Evolutionary conservation across 2,329 filamentous ascomycete species (phyloP).

Genomic region (Penicillium crustosum): DNA sequence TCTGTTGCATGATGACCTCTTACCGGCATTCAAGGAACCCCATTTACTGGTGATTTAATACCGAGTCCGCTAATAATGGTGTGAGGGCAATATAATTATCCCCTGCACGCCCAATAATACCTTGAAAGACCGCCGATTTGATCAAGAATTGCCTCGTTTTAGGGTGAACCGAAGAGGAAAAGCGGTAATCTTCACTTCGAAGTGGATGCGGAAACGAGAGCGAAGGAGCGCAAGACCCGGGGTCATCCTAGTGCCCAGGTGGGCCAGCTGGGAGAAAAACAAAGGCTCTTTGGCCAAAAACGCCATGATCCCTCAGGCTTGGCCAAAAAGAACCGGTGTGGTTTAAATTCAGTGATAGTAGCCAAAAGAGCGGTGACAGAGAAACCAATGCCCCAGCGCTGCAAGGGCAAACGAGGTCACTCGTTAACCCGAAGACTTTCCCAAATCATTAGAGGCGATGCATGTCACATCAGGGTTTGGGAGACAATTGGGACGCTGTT

Average conservation of each 20-base stretch:
- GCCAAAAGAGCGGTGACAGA: constrained; percentile 9
- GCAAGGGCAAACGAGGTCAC: background rate
- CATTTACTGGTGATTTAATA: background rate
- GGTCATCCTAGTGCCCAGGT: no score
- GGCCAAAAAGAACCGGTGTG: constrained; percentile 1
- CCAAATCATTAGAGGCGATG: background rate
- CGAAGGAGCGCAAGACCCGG: no score
- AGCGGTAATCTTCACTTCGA: background rate
- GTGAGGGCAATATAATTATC: background rate
- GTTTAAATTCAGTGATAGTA: background rate
- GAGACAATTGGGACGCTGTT: background rate
- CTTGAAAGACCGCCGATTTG: background rate
- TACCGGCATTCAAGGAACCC: background rate
- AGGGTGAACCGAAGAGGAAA: background rate
- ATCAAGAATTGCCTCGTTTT: background rate
- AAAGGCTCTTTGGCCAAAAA: background rate
- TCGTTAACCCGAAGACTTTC: background rate
- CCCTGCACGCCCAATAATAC: background rate
- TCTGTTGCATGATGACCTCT: constrained; percentile 3
- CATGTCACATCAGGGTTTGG: background rate
- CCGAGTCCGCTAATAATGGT: background rate
- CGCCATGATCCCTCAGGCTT: background rate
- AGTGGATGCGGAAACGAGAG: background rate
- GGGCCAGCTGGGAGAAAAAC: no score
- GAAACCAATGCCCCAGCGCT: background rate